Percentiles rank a stretch among this genome's conserved stretches.
phyloP scores from a whole-genome alignment of 352 stramenopile genomes.

The Pythium brassicae region DNA sequence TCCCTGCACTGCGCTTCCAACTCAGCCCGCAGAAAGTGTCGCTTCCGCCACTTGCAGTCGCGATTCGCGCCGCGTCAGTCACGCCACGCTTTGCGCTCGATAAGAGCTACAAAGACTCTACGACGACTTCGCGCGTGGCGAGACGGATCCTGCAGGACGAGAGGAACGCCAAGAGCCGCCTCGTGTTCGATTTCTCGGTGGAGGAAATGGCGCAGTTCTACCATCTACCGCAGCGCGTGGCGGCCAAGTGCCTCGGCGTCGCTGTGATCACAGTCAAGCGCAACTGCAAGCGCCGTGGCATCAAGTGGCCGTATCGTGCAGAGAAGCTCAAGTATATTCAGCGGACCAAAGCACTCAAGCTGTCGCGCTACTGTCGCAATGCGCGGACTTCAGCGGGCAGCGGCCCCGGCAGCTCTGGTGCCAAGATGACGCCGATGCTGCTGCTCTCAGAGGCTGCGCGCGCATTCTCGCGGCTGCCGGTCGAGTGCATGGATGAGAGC shows the following conservation, averaged over 20 bases:
- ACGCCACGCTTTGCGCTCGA: slow-evolving; percentile 1
- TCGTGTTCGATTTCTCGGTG: slow-evolving; percentile 51
- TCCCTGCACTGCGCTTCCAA: background rate
- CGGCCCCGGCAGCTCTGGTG: slow-evolving; percentile 9
- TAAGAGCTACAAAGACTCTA: background rate
- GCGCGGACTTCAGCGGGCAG: slow-evolving; percentile 6
- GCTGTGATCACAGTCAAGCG: slow-evolving; percentile 57
- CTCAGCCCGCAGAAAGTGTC: background rate
- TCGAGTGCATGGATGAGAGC: slow-evolving; percentile 31
- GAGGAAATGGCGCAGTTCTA: slow-evolving; percentile 52
- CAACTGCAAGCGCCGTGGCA: slow-evolving; percentile 53
- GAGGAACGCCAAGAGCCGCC: slow-evolving; percentile 39
- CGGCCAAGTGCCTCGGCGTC: slow-evolving; percentile 46
- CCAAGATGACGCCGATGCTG: slow-evolving; percentile 5
- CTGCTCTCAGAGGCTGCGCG: slow-evolving; percentile 33
- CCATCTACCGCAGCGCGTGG: slow-evolving; percentile 50
- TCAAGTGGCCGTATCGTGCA: slow-evolving; percentile 54
- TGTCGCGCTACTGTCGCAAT: slow-evolving; percentile 2
- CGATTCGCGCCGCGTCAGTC: background rate
- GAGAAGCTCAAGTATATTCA: slow-evolving; percentile 48
- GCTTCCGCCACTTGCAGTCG: slow-evolving; percentile 7
- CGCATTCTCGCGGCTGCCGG: slow-evolving; percentile 31
- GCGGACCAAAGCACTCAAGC: slow-evolving; percentile 7
- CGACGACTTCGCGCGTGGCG: background rate
- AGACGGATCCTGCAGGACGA: slow-evolving; percentile 17